A percentile compares a stretch with the other conserved stretches of the same genome.
Evolutionary conservation across 108 stramenopile genomes (phyloP).

Genomic region (Conticribra weissflogii): DNA sequence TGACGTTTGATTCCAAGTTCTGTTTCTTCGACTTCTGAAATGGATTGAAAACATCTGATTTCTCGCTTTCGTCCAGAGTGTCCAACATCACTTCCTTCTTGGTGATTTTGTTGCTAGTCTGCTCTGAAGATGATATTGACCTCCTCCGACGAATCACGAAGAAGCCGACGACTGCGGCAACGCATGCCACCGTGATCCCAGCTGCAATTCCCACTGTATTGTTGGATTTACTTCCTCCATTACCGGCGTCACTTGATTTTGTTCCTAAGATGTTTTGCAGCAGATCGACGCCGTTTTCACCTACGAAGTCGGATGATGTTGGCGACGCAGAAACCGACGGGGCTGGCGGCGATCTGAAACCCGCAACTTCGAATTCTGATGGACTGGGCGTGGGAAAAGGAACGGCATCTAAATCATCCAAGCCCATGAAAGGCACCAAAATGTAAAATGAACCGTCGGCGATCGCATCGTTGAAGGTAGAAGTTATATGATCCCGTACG

Average conservation of each 20-base stretch:
- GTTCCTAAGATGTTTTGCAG: not conserved
- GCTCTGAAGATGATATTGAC: not conserved
- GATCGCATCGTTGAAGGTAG: not conserved
- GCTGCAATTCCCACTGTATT: not conserved
- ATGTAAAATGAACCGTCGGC: not conserved
- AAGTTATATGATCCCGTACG: not conserved
- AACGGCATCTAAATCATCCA: not conserved
- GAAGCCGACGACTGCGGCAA: not conserved
- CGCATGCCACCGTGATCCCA: not conserved
- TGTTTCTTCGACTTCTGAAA: too few species aligned
- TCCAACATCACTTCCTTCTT: not conserved
- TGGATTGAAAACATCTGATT: too few species aligned
- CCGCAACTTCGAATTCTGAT: not conserved
- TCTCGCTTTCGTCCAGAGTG: not conserved
- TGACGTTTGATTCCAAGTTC: too few species aligned
- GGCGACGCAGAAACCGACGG: not conserved
- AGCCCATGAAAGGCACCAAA: not conserved
- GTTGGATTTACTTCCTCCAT: not conserved
- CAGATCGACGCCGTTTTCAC: not conserved
- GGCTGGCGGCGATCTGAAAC: not conserved
- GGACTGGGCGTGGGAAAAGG: not conserved
- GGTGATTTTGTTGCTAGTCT: not conserved
- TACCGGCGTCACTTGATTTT: not conserved
- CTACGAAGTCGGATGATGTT: not conserved
- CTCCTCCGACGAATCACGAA: not conserved